phyloP scores from a whole-genome alignment of 768 basidiomycete species.

The Rhodotorula toruloides region DNA sequence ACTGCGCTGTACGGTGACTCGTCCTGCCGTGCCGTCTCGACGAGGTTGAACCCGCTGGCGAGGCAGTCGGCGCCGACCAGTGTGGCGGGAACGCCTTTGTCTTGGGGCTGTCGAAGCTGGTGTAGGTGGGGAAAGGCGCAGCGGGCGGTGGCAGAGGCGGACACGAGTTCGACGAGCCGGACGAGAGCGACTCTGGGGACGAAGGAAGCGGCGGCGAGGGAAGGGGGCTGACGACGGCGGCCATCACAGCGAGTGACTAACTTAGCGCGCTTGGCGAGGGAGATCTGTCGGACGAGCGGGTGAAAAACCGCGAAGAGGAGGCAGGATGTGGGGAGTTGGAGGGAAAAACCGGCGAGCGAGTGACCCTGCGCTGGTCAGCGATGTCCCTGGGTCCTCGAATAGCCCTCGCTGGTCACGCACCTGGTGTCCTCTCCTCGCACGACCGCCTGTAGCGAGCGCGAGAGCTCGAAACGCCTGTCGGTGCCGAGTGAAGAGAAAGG shows the following conservation, averaged over 20 bases:
- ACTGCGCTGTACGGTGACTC: conserved; percentile 1
- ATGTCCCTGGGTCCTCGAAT: too few relatives aligned
- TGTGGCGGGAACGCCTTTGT: not conserved
- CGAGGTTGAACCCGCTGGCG: not conserved
- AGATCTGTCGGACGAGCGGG: not conserved
- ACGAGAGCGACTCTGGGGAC: conserved; percentile 21
- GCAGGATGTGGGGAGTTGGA: too few relatives aligned
- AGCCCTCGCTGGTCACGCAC: too few relatives aligned
- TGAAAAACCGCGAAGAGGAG: too few relatives aligned
- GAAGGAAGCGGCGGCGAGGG: conserved; percentile 16
- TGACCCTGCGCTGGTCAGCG: too few relatives aligned
- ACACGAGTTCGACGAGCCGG: conserved; percentile 13
- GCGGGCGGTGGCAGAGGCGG: conserved; percentile 1
- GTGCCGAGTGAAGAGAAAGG: too few relatives aligned
- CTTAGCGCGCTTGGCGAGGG: not conserved
- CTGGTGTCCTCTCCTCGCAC: too few relatives aligned
- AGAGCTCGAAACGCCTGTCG: too few relatives aligned
- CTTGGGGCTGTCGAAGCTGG: not conserved
- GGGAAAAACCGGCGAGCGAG: too few relatives aligned
- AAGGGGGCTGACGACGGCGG: not conserved
- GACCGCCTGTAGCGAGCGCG: too few relatives aligned
- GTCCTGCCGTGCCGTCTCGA: not conserved
- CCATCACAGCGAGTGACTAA: not conserved
- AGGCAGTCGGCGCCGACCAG: not conserved
- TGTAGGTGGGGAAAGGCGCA: conserved; percentile 12